Evolutionary conservation across 148 eudicot genomes (phyloP), one percentile per base, ranked within the genome.

Genomic region (Rhododendron henanense): DNA sequence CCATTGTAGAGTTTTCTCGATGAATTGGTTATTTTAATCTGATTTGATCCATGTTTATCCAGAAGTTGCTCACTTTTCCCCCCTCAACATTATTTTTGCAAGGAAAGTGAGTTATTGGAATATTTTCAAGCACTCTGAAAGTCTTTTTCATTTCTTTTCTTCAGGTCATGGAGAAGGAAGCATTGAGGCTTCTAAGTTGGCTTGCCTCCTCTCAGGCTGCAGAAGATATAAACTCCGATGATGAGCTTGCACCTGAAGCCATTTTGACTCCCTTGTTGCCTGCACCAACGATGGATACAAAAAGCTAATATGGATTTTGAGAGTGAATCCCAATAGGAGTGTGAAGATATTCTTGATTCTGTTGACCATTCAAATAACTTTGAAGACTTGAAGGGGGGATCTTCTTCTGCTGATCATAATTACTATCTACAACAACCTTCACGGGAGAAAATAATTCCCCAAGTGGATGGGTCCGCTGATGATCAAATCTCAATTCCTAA

Each of bases 291-390:
- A 89, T 97, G 85, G 88, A 90, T 85, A 89, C 96, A 93, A 90
- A 95, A 90, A 88, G 98, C 98, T 85, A 92, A 88, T 89, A 83
- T 88, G 51, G 94, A 92, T 87, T 95, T 93, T 90, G 95, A 93
- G 88, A 92, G 87, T 88, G 94, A 94, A 89, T 93, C 98, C 47
- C 99, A 94, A 83, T 93, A 92, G 90, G 98, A 95, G 90, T 95
- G 98, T 89, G 96, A 94, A 89, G 98, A 95, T 86, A 97, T 97
- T 88, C 99, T 97, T 87, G 98, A 97, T 91, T 95, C 96, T 65
- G 83, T 95, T 81, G 91, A 88, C 83, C 90, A 90, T 88, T 61
- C 80, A 44, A 73, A 78, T 21, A 74, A 88, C 67, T 87, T 84
- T 86, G 91, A 90, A 77, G 90, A 82, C 89, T 31, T 79, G 33